Base-by-base conservation (phyloP, 257 asterid genomes). In the Perilla frutescens region DNA sequence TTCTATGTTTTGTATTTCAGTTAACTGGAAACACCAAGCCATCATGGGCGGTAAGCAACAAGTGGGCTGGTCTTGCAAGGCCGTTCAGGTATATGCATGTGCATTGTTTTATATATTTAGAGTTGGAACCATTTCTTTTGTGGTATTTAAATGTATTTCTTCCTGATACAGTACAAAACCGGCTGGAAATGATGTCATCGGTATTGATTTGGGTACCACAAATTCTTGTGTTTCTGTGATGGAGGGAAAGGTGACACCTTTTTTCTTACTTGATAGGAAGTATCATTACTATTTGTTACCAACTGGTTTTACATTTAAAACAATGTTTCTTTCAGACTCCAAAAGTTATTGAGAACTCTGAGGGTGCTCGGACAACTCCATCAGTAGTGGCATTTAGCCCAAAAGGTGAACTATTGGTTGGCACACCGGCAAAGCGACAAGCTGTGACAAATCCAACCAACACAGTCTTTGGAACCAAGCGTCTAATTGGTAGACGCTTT, bases 311-410 rank as follows among this genome's bases (percentile, higher is more conserved):
- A 40, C 31, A 12, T 10, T 11, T 58, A 14, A 29, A 3, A 8
- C 3, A 11, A 7, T 37, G 12, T 62, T 15, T 64, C 58, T 57
- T 68, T 55, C 88, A 89, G 96, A 81, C 68, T 41, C 90, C 96
- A 0, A 88, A 91, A 79, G 97, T 91, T 59, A 89, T 88, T 70
- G 93, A 89, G 45, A 89, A 91, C 48, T 63, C 96, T 1, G 96
- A 90, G 76, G 96, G 96, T 50, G 83, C 96, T 53, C 84, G 96
- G 32, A 90, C 96, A 3, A 90, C 96, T 6, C 96, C 96, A 11
- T 90, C 96, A 2, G 91, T 90, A n/a, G 96, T 90, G 36, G 93
- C 96, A 3, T 88, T 90, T 77, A 87, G 76, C 62, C 96, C 81
- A 26, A 90, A 90, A 78, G 93, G 95, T 61, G 95, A 88, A 78